Base-by-base conservation (phyloP, 1,284 basidiomycete genomes). In the Ceratobasidium sp. region DNA sequence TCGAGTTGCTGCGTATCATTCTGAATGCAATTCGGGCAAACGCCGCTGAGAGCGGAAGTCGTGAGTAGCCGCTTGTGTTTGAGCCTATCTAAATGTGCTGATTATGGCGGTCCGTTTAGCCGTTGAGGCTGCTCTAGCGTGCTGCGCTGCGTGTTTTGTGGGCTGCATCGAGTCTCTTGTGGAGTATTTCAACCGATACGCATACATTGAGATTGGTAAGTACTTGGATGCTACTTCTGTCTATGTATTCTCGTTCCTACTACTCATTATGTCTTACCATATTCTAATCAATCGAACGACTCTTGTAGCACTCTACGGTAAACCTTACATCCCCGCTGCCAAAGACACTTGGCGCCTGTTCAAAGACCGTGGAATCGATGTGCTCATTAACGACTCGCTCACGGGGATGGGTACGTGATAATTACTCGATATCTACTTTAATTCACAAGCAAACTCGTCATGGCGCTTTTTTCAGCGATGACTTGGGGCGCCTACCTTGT, bases 321-420 rank as follows among this genome's bases (percentile, higher is more conserved):
- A 96, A 81, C 82, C 88, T 0, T 96, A 96, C 77, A 86, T 94
- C 67, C 79, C 83, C 18, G 94, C 94, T n/a, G 92, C 94, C 3
- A 94, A 92, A 80, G 92, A 95, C 79, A 94, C 94, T 0, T 96
- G 92, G 92, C 84, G 85, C n/a, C 79, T 95, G 69, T 88, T 96
- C 82, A 88, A 87, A 77, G 91, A 95, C 77, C 86, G 92, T 72
- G 94, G 90, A 83, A 78, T 95, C 76, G 91, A 93, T 77, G 92
- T 91, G 0, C 81, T 96, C 18, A 85, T 95, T 77, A 95, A 96
- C 78, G 94, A 96, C 80, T 91, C 87, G 1, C 84, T 96, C 21
- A 89, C 95, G 74, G 87, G 89, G 77, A 94, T 91, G 62, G 54
- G 63, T 42, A 54, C 73, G 44, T 46, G 56, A 36, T 8, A 67